A percentile compares a stretch with the other conserved stretches of the same genome.
phyloP scores from a whole-genome alignment of 2,329 filamentous ascomycete genomes.

The Colletotrichum tropicicola region DNA sequence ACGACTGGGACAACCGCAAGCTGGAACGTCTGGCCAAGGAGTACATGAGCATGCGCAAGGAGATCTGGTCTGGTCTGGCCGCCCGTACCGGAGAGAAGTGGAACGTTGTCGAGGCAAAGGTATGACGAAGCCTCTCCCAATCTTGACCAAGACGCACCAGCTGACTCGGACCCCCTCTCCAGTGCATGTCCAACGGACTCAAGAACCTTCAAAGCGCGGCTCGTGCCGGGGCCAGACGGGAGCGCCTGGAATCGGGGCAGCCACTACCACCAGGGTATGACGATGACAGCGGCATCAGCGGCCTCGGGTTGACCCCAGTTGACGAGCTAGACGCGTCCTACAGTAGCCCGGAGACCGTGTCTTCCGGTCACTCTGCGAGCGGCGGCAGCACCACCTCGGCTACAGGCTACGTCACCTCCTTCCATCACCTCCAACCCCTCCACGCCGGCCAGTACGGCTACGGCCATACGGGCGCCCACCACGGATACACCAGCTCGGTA shows the following conservation, averaged over 20 bases:
- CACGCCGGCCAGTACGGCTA: conserved; percentile 36
- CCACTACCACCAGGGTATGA: conserved; percentile 58
- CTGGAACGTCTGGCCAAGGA: conserved; percentile 78
- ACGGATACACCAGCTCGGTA: conserved; percentile 64
- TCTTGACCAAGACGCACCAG: conserved; percentile 9
- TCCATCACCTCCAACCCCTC: conserved; percentile 37
- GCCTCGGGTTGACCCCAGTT: conserved; percentile 65
- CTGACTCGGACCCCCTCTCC: conserved; percentile 26
- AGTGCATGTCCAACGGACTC: conserved; percentile 87
- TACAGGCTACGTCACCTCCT: conserved; percentile 38
- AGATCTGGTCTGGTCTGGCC: conserved; percentile 83
- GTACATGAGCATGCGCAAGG: conserved; percentile 81
- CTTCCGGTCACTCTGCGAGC: conserved; percentile 53
- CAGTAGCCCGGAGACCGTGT: conserved; percentile 62
- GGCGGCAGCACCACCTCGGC: conserved; percentile 42
- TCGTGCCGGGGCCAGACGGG: conserved; percentile 72
- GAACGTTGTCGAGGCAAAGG: conserved; percentile 74
- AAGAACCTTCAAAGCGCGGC: conserved; percentile 80
- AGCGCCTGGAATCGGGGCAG: conserved; percentile 63
- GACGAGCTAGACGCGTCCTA: conserved; percentile 67
- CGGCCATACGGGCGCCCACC: conserved; percentile 36
- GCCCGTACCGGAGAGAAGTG: conserved; percentile 83
- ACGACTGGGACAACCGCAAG: conserved; percentile 82
- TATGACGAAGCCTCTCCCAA: conserved; percentile 41
- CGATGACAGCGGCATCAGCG: conserved; percentile 78